phyloP scores from a whole-genome alignment of 1,139 yeast species.

The Lodderomyces parapsilosis region DNA sequence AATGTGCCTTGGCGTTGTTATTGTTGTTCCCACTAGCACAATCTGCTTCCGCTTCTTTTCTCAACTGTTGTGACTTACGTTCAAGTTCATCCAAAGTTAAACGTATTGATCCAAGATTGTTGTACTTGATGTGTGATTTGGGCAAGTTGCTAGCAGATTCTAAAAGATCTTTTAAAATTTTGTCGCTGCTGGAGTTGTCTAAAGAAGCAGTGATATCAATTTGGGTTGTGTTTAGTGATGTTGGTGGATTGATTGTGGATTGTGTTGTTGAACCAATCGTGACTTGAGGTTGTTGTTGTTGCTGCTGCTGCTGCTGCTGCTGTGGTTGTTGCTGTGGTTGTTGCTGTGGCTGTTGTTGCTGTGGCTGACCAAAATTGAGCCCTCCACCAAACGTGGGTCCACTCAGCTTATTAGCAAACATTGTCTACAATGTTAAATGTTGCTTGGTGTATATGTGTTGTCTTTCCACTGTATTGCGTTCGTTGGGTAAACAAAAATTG shows the following conservation, averaged over 20 bases:
- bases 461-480: too few species aligned
- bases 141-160: conserved; percentile 75
- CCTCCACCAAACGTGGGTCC: conserved; percentile 10
- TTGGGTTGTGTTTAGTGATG: conserved; percentile 4
- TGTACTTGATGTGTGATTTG: conserved; percentile 26
- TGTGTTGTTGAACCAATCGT: conserved; percentile 10
- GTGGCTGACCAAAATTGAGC: conserved; percentile 14
- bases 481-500: neutral
- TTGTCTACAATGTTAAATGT: conserved; percentile 1
- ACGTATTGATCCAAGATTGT: conserved; percentile 63
- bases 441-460: too few species aligned
- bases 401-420: conserved; percentile 17
- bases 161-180: conserved; percentile 56
- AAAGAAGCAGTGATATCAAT: conserved; percentile 10
- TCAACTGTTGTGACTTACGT: conserved; percentile 61
- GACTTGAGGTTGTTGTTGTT: conserved; percentile 7
- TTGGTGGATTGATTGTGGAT: conserved; percentile 9
- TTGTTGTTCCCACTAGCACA: too few species aligned
- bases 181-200: conserved; percentile 12
- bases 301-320: conserved; percentile 7
- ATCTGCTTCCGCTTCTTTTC: conserved; percentile 43
- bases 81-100: conserved; percentile 77
- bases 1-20: conserved; percentile 84
- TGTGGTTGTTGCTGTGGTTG: conserved; percentile 11
- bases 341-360: conserved; percentile 9